Evolutionary conservation across 2,329 filamentous ascomycete genomes (phyloP), one percentile per base, ranked within the genome.

Genomic region (Periconia sp.): DNA sequence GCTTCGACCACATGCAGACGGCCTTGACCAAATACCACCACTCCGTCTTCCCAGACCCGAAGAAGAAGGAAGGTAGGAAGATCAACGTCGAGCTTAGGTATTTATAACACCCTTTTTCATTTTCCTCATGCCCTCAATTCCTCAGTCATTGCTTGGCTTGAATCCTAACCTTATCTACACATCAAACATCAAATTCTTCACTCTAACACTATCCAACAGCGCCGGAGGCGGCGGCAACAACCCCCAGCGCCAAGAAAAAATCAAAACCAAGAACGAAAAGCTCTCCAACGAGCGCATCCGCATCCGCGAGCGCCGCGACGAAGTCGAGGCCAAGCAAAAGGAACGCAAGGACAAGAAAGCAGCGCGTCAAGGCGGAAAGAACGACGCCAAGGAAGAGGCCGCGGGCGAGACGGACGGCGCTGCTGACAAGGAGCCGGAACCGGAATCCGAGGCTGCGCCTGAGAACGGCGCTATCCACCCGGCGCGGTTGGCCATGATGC

Each of bases 61-160:
- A 77, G 65, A 78, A 70, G 79, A 86, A 74, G 77, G 52, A 52
- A 14, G 77, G 86, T 48, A 81, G 93, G 64, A 89, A 87, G 75
- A 95, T 97, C 66, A 97, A 96, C 70, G 90, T 97, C 23, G 93
- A 97, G 77, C 77, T 97, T 61, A 96, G 92, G 83, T 91, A 75
- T 75, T 86, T 82, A 37, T 37, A 41, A 33, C 15, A 42, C 44
- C 20, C 43, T 23, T 45, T 13, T 33, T 11, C 35, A 15, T 37
- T 35, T 11, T n/a, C 19, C 33, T n/a, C 33, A 5, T 37, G 13
- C 33, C 33, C 33, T 37, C 33, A 5, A 6, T 37, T 5, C 10
- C 33, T 11, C 5, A 3, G 13, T 30, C 31, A 35, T n/a, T 11
- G 18, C 6, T 17, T 49, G 15, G 8, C 11, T 35, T 27, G 45